A percentile compares a stretch with the other conserved stretches of the same genome.
Evolutionary conservation across 2,329 filamentous ascomycete species (phyloP).

Genomic region (Colletotrichum magnum): DNA sequence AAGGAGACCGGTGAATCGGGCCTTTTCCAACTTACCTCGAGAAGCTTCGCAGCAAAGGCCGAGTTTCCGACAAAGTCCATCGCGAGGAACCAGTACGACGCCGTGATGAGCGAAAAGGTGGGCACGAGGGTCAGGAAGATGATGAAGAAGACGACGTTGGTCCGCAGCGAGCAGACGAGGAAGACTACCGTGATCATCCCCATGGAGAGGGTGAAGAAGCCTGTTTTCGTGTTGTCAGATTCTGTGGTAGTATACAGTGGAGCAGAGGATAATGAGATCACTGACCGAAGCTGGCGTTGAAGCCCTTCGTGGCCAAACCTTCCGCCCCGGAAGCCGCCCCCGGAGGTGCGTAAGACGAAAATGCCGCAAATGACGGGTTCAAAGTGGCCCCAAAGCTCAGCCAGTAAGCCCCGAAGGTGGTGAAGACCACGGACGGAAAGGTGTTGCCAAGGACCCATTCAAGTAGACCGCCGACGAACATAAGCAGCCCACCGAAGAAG

Average conservation of each 20-base stretch:
- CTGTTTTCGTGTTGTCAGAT: constrained; percentile 47
- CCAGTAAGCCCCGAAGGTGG: constrained; percentile 68
- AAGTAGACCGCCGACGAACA: constrained; percentile 65
- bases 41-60: constrained; percentile 46
- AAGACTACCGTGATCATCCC: constrained; percentile 76
- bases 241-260: constrained; percentile 9
- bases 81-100: constrained; percentile 71
- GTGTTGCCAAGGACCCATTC: constrained; percentile 73
- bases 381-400: constrained; percentile 69
- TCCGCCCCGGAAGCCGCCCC: constrained; percentile 51
- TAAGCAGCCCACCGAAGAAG: constrained; percentile 68
- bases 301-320: constrained; percentile 63
- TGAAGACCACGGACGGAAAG: constrained; percentile 71
- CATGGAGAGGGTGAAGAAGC: constrained; percentile 77
- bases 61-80: constrained; percentile 52
- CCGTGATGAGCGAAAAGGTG: constrained; percentile 72
- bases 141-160: constrained; percentile 78
- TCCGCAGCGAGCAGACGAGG: constrained; percentile 78
- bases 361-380: constrained; percentile 66
- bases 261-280: constrained; percentile 11
- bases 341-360: constrained; percentile 57
- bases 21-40: constrained; percentile 44
- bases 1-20: background rate
- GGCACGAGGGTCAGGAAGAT: constrained; percentile 77
- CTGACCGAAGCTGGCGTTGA: constrained; percentile 69